Conservation (phyloP, 305 asterid species). For the Striga hermonthica region DNA sequence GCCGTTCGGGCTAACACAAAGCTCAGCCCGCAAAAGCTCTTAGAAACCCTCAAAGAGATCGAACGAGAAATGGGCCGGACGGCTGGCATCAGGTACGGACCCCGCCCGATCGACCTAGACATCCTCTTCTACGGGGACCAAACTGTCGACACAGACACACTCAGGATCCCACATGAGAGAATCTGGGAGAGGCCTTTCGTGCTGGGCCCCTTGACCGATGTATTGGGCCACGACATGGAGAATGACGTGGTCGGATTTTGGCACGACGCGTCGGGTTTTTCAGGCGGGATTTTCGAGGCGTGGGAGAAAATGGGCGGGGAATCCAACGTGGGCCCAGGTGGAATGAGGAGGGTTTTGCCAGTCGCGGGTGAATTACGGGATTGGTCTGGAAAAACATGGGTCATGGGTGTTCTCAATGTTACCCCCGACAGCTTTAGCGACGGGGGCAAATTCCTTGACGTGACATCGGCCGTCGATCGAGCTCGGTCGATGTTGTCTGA, state of each 20-base stretch:
- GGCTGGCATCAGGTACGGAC: constrained; percentile 87
- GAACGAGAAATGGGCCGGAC: constrained; percentile 93
- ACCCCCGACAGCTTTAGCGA: constrained; percentile 96
- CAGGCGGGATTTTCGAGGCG: constrained; percentile 58
- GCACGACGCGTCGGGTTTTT: no score
- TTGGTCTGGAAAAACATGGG: constrained; percentile 63
- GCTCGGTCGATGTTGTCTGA: constrained; percentile 55
- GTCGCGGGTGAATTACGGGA: constrained; percentile 56
- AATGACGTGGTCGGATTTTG: constrained; percentile 42
- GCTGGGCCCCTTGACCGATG: constrained; percentile 80
- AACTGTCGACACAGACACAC: constrained; percentile 59
- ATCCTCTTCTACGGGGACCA: constrained; percentile 77
- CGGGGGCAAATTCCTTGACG: constrained; percentile 68
- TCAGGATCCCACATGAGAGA: constrained; percentile 76
- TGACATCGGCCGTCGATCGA: constrained; percentile 62
- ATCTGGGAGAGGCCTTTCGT: constrained; percentile 97
- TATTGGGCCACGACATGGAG: constrained; percentile 59
- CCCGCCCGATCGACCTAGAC: constrained; percentile 90
- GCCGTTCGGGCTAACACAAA: constrained; percentile 79
- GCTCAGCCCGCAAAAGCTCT: constrained; percentile 66
- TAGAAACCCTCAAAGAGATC: constrained; percentile 65
- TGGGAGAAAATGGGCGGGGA: constrained; percentile 90
- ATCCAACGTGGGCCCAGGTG: constrained; percentile 63
- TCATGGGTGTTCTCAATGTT: constrained; percentile 84
- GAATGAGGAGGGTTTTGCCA: constrained; percentile 80